phyloP scores from a whole-genome alignment of 306 rosid genomes.

The Rosa lucieae region DNA sequence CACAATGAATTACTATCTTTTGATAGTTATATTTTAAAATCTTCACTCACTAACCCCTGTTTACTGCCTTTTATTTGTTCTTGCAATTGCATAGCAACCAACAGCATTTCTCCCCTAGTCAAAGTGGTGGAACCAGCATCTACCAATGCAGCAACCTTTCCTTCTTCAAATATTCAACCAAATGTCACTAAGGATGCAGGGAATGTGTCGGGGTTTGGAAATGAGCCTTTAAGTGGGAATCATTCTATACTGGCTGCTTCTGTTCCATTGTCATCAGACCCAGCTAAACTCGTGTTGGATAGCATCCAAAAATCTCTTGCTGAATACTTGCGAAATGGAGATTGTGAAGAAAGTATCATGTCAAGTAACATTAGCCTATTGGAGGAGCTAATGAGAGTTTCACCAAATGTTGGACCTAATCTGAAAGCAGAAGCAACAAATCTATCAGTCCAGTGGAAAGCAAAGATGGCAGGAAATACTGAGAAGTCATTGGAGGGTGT shows the following conservation, averaged over 20 bases:
- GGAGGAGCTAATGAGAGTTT: slow-evolving; percentile 34
- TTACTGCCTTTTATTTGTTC: neutral
- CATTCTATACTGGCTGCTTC: neutral
- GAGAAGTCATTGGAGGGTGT: slow-evolving; percentile 39
- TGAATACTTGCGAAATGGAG: slow-evolving; percentile 18
- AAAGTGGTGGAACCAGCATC: neutral
- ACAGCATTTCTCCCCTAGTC: neutral
- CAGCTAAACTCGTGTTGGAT: slow-evolving; percentile 47
- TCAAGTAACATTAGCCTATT: slow-evolving; percentile 24
- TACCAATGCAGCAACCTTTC: neutral
- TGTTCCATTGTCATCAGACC: slow-evolving; percentile 36
- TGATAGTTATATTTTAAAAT: neutral
- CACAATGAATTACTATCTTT: neutral
- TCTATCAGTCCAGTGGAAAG: slow-evolving; percentile 42
- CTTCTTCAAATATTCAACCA: slow-evolving; percentile 18
- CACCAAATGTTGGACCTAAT: slow-evolving; percentile 38
- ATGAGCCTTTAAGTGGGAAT: slow-evolving; percentile 22
- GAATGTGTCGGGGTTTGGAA: slow-evolving; percentile 16
- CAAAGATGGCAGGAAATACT: slow-evolving; percentile 10
- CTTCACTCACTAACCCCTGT: neutral
- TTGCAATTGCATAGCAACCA: neutral
- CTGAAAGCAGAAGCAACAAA: slow-evolving; percentile 46
- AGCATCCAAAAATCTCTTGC: slow-evolving; percentile 27
- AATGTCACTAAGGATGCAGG: slow-evolving; percentile 24
- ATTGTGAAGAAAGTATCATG: slow-evolving; percentile 18